Evolutionary conservation across 305 asterid species (phyloP), one percentile per base, ranked within the genome.

Genomic region (Coffea humblotiana): DNA sequence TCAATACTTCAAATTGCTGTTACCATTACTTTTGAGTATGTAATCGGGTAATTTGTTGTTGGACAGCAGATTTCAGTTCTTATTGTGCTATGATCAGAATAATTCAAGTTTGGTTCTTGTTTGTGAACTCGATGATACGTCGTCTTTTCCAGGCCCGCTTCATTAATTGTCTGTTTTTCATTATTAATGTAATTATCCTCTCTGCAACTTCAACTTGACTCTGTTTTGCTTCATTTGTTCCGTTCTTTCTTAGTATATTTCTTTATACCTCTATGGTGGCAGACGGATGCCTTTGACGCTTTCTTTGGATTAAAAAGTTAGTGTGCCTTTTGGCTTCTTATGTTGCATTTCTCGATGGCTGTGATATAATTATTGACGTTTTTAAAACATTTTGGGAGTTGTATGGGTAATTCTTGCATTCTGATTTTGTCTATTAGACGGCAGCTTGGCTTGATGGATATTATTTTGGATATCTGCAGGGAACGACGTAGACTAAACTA

Each of bases 381-480:
- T 27, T 74, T 35, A 23, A 23, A 37, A 23, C 43, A 60, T 60
- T 56, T 58, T 60, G 2, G 4, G 16, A 23, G 29, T 29, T 32
- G 8, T 8, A 51, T 6, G 13, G 45, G 6, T 12, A 2, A 25
- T 14, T 65, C 14, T n/a, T 23, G 43, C n/a, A 37, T 23, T 71
- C 27, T 27, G n/a, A 72, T 72, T 49, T 48, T n/a, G 19, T 49
- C 25, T 49, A 19, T 37, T 4, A 14, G 63, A 63, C 4, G 7
- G 27, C 10, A 51, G 58, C 12, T 51, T 7, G 6, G 23, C 35
- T 78, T 69, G 81, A 68, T 48, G 63, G 70, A 8, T 21, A 56
- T 61, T n/a, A 54, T 14, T 76, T 11, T 27, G 23, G 52, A 37
- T 71, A 54, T 78, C 43, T 70, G 69, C 79, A 75, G 78, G 78